Conservation (phyloP, 768 basidiomycete species). For the Lepiota venenata region DNA sequence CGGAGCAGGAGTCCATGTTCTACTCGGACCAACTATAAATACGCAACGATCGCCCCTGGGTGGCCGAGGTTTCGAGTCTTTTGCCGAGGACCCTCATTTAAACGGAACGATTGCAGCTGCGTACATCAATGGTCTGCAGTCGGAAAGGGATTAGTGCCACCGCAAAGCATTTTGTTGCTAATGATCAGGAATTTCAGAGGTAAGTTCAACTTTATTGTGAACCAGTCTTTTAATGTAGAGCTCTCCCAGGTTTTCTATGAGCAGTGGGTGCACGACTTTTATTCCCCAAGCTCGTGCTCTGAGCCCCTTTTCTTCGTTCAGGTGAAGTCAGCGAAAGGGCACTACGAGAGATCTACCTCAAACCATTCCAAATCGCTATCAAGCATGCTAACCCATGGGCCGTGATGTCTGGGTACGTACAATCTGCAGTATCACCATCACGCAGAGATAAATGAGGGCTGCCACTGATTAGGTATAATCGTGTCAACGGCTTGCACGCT, state of each 20-base stretch:
- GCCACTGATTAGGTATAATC: constrained; percentile 42
- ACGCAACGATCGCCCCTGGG: constrained; percentile 59
- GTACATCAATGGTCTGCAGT: constrained; percentile 62
- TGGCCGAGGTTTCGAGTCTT: constrained; percentile 58
- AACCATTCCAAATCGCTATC: constrained; percentile 59
- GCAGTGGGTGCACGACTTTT: constrained; percentile 29
- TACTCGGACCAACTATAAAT: constrained; percentile 65
- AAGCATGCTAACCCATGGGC: constrained; percentile 55
- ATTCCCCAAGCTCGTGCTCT: background rate
- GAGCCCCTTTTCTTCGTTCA: constrained; percentile 13
- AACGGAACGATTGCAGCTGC: constrained; percentile 54
- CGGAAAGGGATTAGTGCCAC: constrained; percentile 54
- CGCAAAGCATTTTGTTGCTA: constrained; percentile 62
- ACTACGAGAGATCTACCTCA: constrained; percentile 62
- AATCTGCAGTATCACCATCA: background rate
- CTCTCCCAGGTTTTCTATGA: constrained; percentile 36
- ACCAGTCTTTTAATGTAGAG: background rate
- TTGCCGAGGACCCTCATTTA: constrained; percentile 59
- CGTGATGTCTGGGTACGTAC: constrained; percentile 51
- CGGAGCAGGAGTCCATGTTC: constrained; percentile 35
- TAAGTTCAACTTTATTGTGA: constrained; percentile 11
- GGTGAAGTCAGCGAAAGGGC: constrained; percentile 54
- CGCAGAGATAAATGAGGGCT: background rate
- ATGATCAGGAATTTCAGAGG: constrained; percentile 62
- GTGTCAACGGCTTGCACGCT: constrained; percentile 56